Evolutionary conservation across 139 green algal genomes (phyloP).

Genomic region (Spirogloea muscicola): DNA sequence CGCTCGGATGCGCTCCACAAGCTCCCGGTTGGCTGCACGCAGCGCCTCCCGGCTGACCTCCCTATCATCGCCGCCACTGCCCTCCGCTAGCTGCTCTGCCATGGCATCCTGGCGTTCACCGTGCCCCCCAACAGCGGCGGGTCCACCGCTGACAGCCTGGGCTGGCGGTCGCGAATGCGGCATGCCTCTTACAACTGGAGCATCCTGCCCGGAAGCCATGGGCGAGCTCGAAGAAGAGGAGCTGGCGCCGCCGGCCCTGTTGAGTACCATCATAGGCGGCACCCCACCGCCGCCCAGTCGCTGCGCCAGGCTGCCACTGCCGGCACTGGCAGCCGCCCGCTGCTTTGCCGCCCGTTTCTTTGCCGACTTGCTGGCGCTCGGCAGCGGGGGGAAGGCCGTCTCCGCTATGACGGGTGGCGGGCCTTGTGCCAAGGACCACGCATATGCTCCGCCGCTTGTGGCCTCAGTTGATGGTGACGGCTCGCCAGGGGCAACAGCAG

Average conservation of each 20-base stretch:
- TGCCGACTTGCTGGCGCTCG: too few relatives aligned
- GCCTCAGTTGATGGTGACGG: not conserved
- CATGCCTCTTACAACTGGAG: not conserved
- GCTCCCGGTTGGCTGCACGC: conserved; percentile 18
- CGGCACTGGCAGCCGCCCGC: too few relatives aligned
- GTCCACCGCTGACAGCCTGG: not conserved
- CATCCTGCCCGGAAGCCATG: not conserved
- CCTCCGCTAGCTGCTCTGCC: not conserved
- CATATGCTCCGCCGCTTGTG: not conserved
- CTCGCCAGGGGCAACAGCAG: not conserved
- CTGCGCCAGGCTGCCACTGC: too few relatives aligned
- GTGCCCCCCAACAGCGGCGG: not conserved
- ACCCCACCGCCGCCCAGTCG: too few relatives aligned
- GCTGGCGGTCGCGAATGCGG: not conserved
- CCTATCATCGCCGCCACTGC: not conserved
- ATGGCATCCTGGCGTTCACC: not conserved
- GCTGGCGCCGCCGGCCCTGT: too few relatives aligned
- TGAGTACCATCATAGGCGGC: too few relatives aligned
- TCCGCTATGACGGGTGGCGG: not conserved
- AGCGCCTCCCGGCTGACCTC: conserved; percentile 21
- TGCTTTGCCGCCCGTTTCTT: too few relatives aligned
- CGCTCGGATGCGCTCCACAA: conserved; percentile 26
- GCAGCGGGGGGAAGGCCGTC: too few relatives aligned
- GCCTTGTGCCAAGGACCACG: not conserved
- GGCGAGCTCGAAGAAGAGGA: not conserved